phyloP scores from a whole-genome alignment of 73 alveolate genomes.

The Symbiodinium natans region DNA sequence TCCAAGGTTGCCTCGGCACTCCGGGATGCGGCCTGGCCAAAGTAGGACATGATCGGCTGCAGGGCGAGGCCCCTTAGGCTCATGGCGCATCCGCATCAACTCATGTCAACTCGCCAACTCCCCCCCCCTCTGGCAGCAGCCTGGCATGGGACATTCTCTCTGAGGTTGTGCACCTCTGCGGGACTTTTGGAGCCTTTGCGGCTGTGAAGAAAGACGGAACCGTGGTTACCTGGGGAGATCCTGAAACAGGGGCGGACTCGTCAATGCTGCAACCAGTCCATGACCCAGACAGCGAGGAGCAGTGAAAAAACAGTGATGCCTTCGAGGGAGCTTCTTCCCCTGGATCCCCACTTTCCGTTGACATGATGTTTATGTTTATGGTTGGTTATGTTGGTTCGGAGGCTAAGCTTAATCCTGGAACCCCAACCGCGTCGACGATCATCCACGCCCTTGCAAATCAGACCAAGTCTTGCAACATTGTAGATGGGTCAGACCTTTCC shows the following conservation, averaged over 20 bases:
- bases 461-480: too few species aligned
- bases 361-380: too few species aligned
- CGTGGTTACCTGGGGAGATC: conserved; percentile 9
- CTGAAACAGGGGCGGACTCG: background rate
- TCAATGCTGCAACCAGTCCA: conserved; percentile 14
- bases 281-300: background rate
- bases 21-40: conserved; percentile 17
- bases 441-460: background rate
- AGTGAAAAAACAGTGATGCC: background rate
- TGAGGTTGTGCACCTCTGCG: background rate
- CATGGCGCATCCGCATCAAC: background rate
- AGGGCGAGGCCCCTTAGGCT: background rate
- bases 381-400: too few species aligned
- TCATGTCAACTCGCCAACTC: background rate
- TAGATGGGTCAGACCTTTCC: too few species aligned
- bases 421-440: too few species aligned
- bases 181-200: background rate
- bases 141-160: background rate
- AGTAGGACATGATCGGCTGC: too few species aligned
- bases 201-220: background rate
- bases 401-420: too few species aligned
- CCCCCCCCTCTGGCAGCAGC: background rate
- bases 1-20: conserved; percentile 27
- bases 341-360: background rate
- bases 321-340: background rate